Evolutionary conservation across 2,329 filamentous ascomycete species (phyloP), one percentile per base, ranked within the genome.

Genomic region (Verticillium albo-atrum): DNA sequence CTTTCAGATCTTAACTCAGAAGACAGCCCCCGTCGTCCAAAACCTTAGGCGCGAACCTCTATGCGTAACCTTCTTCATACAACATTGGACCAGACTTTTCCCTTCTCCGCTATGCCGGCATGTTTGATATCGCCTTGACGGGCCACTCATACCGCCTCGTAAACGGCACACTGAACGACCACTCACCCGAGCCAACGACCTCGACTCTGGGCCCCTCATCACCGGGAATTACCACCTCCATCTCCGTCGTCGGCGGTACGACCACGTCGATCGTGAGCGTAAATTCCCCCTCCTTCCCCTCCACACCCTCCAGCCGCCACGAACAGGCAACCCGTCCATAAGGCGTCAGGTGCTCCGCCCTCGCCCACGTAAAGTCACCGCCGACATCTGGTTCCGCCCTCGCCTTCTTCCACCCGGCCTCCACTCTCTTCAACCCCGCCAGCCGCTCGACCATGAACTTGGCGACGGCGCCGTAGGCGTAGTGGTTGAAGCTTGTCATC

Each of bases 401-500:
- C 2, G 27, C 52, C 17, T 54, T 57, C 34, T 26, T 70, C 69
- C 68, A 71, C 0, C 69, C 69, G 0, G 67, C 59, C 0, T 64
- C 65, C 6, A 67, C 2, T 1, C 60, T 57, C 6, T 65, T 62
- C 0, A 71, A 7, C 0, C 69, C 69, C 0, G 67, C 69, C 6
- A 71, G 35, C 1, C 66, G 32, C 28, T 70, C 64, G 28, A 74
- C 70, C 35, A 78, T 67, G 64, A 76, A 77, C 12, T 72, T 70
- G 7, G 69, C 72, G 3, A 78, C 71, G 6, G 72, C 70, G 0
- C 76, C 74, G 15, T 76, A 72, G 0, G 75, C 74, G 50, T 78
- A 78, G 59, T 78, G 74, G 56, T 79, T 76, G 54, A 76, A 74
- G 14, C 70, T 74, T 0, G 74, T 78, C 75, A 78, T 78, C 27